These are phyloP conservation scores for Suillus subaureus DNA, from an alignment of 768 basidiomycete species.

Conservation along the genomic window DNA sequence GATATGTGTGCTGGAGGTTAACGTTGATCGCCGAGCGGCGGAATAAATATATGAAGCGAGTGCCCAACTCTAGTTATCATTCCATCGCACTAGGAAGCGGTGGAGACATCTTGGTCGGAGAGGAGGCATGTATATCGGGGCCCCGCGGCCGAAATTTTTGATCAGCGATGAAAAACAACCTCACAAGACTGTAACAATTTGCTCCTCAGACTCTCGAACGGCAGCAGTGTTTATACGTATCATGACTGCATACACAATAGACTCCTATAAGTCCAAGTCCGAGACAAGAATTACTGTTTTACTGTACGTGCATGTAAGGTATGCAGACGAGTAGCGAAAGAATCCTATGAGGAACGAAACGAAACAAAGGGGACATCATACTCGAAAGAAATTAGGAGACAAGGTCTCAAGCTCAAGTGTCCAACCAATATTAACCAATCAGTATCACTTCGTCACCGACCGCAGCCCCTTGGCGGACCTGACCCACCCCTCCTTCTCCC, in stretches of 20 bases:
- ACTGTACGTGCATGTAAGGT: constrained; percentile 1
- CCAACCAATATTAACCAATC: neutral
- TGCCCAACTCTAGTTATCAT: too few species aligned
- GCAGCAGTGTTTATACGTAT: neutral
- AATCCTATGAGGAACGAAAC: constrained; percentile 1
- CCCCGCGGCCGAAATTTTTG: too few species aligned
- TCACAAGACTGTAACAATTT: neutral
- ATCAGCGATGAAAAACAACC: neutral
- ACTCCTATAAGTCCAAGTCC: constrained; percentile 6
- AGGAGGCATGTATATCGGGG: too few species aligned
- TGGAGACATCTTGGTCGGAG: too few species aligned
- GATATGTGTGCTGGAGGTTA: too few species aligned
- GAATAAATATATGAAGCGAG: too few species aligned
- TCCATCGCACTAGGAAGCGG: too few species aligned
- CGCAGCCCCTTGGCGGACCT: constrained; percentile 2
- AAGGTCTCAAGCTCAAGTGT: neutral
- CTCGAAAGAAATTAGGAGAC: neutral
- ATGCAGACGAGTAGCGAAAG: neutral
- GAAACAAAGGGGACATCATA: neutral
- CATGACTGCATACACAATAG: neutral
- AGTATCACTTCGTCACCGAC: constrained; percentile 5
- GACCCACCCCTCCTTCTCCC: constrained; percentile 5
- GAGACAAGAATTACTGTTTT: neutral
- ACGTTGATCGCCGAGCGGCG: too few species aligned
- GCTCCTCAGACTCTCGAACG: neutral